A percentile compares a stretch with the other conserved stretches of the same genome.
These are phyloP conservation scores for Suhomyces faveliae DNA, from an alignment of 805 yeast genomes.

Conservation along the genomic window DNA sequence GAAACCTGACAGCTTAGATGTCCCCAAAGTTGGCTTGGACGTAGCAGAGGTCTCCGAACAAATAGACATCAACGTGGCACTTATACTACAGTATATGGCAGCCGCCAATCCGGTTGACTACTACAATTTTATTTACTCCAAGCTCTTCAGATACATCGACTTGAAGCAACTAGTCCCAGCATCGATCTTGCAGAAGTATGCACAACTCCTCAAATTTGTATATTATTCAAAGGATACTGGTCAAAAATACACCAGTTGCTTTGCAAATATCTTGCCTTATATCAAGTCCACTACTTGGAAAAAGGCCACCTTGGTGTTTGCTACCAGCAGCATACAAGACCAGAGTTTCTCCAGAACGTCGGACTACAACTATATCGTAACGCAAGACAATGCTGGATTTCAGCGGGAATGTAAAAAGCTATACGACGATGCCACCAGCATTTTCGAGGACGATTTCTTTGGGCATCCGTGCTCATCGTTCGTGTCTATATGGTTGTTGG, in stretches of 20 bases:
- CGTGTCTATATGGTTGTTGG: constrained; percentile 32
- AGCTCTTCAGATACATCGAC: constrained; percentile 24
- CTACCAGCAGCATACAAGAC: constrained; percentile 30
- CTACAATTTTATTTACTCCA: constrained; percentile 23
- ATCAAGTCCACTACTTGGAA: constrained; percentile 37
- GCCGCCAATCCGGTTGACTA: constrained; percentile 36
- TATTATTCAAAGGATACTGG: constrained; percentile 29
- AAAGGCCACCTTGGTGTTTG: constrained; percentile 33
- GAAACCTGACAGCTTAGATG: no score
- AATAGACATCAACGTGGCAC: constrained; percentile 33
- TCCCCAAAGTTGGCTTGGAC: no score
- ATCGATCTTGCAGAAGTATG: constrained; percentile 27
- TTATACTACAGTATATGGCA: constrained; percentile 34
- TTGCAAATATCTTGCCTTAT: constrained; percentile 23
- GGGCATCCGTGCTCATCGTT: constrained; percentile 17
- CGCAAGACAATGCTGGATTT: constrained; percentile 18
- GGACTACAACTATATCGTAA: constrained; percentile 29
- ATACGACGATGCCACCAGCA: constrained; percentile 30
- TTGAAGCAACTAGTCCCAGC: constrained; percentile 28
- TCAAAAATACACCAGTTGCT: constrained; percentile 19
- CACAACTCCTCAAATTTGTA: constrained; percentile 33
- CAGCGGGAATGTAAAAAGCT: constrained; percentile 25
- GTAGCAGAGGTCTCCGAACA: constrained; percentile 17
- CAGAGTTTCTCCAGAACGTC: constrained; percentile 38
- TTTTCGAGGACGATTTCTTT: constrained; percentile 27